These are phyloP conservation scores for Tetracladium setigerum DNA, from an alignment of 495 filamentous ascomycete species.

Conservation along the genomic window DNA sequence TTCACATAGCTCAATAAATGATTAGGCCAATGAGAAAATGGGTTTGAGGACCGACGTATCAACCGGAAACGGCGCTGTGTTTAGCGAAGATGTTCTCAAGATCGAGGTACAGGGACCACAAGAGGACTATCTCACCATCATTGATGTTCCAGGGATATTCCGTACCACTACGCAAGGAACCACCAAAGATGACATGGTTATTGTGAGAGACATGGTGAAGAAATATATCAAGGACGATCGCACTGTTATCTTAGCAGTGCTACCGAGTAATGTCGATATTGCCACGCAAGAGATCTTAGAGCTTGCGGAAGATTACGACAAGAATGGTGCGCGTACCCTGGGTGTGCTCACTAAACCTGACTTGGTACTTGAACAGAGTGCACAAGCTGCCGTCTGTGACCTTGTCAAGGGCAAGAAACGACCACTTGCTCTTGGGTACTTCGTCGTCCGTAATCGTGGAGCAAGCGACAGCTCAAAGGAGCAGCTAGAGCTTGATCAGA, in stretches of 20 bases:
- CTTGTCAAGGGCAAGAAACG: slow-evolving; percentile 37
- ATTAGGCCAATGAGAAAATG: slow-evolving; percentile 37
- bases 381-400: slow-evolving; percentile 34
- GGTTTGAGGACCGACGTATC: slow-evolving; percentile 26
- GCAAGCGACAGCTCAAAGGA: slow-evolving; percentile 7
- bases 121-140: slow-evolving; percentile 50
- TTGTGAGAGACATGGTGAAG: slow-evolving; percentile 46
- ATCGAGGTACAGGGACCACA: slow-evolving; percentile 52
- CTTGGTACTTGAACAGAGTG: slow-evolving; percentile 40
- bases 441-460: slow-evolving; percentile 47
- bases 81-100: slow-evolving; percentile 50
- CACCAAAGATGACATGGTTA: slow-evolving; percentile 30
- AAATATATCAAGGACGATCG: slow-evolving; percentile 45
- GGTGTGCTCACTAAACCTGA: slow-evolving; percentile 58
- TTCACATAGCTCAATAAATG: slow-evolving; percentile 11
- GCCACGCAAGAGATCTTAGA: slow-evolving; percentile 53
- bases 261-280: slow-evolving; percentile 53
- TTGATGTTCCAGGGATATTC: slow-evolving; percentile 60
- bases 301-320: slow-evolving; percentile 43
- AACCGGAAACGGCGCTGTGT: slow-evolving; percentile 26
- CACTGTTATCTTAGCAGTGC: slow-evolving; percentile 50
- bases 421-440: slow-evolving; percentile 44
- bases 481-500: slow-evolving; percentile 27
- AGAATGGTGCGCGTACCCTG: slow-evolving; percentile 42
- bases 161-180: slow-evolving; percentile 38